A percentile compares a stretch with the other conserved stretches of the same genome.
These are phyloP conservation scores for Physaria fendleri DNA, from an alignment of 345 rosid genomes.

Conservation along the genomic window DNA sequence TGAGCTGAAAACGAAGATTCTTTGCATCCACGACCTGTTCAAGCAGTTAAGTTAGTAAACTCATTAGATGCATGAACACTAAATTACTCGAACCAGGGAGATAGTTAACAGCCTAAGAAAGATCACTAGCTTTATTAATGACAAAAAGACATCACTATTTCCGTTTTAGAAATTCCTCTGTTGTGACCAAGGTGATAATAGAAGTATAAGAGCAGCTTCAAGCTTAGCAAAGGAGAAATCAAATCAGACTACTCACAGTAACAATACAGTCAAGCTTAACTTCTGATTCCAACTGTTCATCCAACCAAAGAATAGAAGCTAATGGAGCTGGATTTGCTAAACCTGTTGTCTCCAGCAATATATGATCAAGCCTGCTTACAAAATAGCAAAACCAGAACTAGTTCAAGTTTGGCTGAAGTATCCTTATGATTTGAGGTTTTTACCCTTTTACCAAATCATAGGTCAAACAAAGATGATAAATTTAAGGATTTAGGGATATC, in stretches of 20 bases:
- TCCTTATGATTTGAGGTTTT: not conserved
- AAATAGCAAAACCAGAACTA: not conserved
- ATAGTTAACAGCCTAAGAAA: not conserved
- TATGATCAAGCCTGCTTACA: conserved; percentile 70
- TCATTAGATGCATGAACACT: not conserved
- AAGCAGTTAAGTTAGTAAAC: conserved; percentile 13
- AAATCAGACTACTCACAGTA: conserved; percentile 44
- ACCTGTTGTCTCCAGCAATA: conserved; percentile 96
- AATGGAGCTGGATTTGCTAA: conserved; percentile 93
- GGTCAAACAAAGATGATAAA: not conserved
- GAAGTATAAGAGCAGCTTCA: not conserved
- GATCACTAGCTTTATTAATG: not conserved
- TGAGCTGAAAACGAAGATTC: conserved; percentile 73
- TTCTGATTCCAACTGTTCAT: conserved; percentile 82
- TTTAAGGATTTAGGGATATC: not conserved
- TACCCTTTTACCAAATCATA: not conserved
- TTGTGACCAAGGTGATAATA: not conserved
- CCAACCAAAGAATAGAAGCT: conserved; percentile 95
- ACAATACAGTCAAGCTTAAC: conserved; percentile 90
- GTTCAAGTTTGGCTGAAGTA: not conserved
- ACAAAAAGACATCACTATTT: not conserved
- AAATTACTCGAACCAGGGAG: not conserved
- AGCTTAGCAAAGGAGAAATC: not conserved
- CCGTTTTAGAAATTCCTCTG: not conserved
- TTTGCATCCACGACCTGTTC: conserved; percentile 95